phyloP scores from a whole-genome alignment of 164 flowering plant species.

The Houttuynia cordata region DNA sequence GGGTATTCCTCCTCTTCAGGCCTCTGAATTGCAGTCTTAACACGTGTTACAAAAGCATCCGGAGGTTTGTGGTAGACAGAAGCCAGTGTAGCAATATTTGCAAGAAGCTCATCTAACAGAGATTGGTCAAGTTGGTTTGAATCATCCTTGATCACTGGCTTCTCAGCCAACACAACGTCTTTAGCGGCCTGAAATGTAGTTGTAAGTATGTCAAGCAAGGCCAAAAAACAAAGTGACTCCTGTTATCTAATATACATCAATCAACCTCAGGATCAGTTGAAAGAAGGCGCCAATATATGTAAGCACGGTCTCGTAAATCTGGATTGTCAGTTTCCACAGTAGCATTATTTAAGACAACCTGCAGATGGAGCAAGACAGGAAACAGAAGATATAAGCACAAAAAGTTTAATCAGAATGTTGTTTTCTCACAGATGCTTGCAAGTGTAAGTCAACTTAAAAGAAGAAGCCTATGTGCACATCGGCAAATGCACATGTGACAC shows the following conservation, averaged over 20 bases:
- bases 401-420: background rate
- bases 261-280: conserved; percentile 99
- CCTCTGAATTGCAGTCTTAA: conserved; percentile 57
- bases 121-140: conserved; percentile 88
- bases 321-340: conserved; percentile 99
- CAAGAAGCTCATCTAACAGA: conserved; percentile 95
- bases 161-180: conserved; percentile 98
- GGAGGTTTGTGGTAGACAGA: conserved; percentile 98
- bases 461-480: no score
- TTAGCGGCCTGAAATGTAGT: conserved; percentile 91
- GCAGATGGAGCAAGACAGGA: conserved; percentile 2
- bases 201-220: conserved; percentile 6
- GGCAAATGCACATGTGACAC: no score
- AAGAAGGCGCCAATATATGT: conserved; percentile 98
- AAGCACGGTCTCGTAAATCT: conserved; percentile 96
- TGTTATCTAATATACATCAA: background rate
- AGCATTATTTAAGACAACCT: conserved; percentile 99
- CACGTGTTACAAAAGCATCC: conserved; percentile 89
- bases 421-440: no score
- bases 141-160: conserved; percentile 96
- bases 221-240: background rate
- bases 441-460: no score
- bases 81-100: conserved; percentile 91
- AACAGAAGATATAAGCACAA: background rate
- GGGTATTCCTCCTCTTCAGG: conserved; percentile 92